Percentiles rank a stretch among this genome's conserved stretches.
phyloP scores from a whole-genome alignment of 495 filamentous ascomycete species.

The Podospora anserina region DNA sequence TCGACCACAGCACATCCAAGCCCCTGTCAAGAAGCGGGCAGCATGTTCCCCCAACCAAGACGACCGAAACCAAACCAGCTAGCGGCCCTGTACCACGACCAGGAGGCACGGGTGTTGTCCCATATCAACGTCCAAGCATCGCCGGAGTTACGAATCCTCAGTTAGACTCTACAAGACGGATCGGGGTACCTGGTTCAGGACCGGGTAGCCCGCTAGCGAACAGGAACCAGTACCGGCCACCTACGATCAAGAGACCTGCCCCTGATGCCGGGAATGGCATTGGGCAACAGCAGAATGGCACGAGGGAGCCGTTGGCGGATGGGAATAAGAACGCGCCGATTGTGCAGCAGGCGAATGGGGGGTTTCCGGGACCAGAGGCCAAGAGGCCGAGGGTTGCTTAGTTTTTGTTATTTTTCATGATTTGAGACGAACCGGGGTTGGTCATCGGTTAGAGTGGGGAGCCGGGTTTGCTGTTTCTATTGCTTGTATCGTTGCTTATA shows the following conservation, averaged over 20 bases:
- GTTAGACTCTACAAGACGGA: slow-evolving; percentile 61
- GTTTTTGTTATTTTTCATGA: not conserved
- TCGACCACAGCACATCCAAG: slow-evolving; percentile 73
- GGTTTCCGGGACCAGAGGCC: slow-evolving; percentile 27
- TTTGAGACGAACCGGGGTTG: not conserved
- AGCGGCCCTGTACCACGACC: not conserved
- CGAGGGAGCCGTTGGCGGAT: slow-evolving; percentile 39
- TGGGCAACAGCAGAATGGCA: slow-evolving; percentile 8
- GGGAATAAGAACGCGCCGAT: slow-evolving; percentile 34
- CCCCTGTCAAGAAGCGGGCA: slow-evolving; percentile 54
- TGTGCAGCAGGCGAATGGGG: slow-evolving; percentile 12
- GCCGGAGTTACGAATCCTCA: slow-evolving; percentile 67
- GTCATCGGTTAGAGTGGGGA: not conserved
- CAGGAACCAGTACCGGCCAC: slow-evolving; percentile 57
- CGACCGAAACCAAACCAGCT: slow-evolving; percentile 3
- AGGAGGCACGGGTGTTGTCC: not conserved
- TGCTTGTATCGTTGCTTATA: not conserved
- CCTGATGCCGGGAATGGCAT: slow-evolving; percentile 46
- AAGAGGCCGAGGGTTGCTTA: slow-evolving; percentile 45
- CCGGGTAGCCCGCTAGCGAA: slow-evolving; percentile 56
- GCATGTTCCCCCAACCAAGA: slow-evolving; percentile 37
- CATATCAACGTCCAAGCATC: slow-evolving; percentile 13
- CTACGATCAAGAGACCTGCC: slow-evolving; percentile 33
- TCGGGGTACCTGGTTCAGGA: slow-evolving; percentile 62
- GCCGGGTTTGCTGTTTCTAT: not conserved